These are phyloP conservation scores for Amesomyces nigricolor DNA, from an alignment of 2,329 filamentous ascomycete species.

Conservation along the genomic window DNA sequence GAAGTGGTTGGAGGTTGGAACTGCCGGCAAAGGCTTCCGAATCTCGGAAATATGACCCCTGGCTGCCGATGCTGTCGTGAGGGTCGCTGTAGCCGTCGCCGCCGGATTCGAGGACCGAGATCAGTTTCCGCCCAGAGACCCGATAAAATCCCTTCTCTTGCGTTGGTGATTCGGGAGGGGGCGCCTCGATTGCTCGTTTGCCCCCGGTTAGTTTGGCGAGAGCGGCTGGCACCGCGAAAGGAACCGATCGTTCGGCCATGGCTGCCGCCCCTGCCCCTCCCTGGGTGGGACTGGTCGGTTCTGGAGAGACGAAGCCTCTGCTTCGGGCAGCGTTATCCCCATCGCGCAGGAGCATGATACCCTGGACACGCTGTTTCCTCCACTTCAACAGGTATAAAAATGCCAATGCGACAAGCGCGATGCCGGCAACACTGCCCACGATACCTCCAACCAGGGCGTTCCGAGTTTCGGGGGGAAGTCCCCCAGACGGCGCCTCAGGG, in stretches of 20 bases:
- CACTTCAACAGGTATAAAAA: slow-evolving; percentile 50
- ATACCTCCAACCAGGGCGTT: slow-evolving; percentile 49
- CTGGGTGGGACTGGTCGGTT: slow-evolving; percentile 22
- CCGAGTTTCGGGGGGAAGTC: slow-evolving; percentile 25
- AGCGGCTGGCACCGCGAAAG: slow-evolving; percentile 40
- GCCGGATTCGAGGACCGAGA: slow-evolving; percentile 55
- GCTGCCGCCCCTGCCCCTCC: slow-evolving; percentile 13
- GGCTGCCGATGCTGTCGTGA: slow-evolving; percentile 40
- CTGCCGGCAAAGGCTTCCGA: slow-evolving; percentile 41
- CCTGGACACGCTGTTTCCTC: slow-evolving; percentile 43
- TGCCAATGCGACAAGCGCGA: slow-evolving; percentile 51
- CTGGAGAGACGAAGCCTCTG: slow-evolving; percentile 17
- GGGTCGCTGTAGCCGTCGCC: slow-evolving; percentile 57
- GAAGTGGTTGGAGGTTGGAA: slow-evolving; percentile 32
- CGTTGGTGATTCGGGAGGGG: slow-evolving; percentile 12
- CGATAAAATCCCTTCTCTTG: slow-evolving; percentile 58
- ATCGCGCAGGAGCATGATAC: slow-evolving; percentile 40
- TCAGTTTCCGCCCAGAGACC: slow-evolving; percentile 59
- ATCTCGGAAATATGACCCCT: slow-evolving; percentile 48
- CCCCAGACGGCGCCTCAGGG: slow-evolving; percentile 22
- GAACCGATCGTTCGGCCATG: slow-evolving; percentile 45
- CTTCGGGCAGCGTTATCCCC: slow-evolving; percentile 30
- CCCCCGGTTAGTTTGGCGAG: slow-evolving; percentile 24
- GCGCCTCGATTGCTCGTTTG: slow-evolving; percentile 19
- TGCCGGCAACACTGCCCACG: slow-evolving; percentile 52